Evolutionary conservation across 345 rosid genomes (phyloP).

Genomic region (Dovyalis caffra): DNA sequence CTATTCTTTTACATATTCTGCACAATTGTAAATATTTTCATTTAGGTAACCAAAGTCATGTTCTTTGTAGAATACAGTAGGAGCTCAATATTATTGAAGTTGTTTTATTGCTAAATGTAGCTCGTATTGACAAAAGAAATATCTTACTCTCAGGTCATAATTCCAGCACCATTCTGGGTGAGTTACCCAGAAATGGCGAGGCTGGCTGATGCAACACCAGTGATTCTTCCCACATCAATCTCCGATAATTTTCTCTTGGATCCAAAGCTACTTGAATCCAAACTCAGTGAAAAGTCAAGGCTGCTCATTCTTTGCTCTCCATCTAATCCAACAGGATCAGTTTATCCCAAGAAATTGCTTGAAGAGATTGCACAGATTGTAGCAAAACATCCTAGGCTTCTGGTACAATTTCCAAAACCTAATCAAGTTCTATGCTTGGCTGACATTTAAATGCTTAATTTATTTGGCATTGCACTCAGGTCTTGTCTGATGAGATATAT

Average conservation of each 20-base stretch:
- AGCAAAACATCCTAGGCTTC: slow-evolving; percentile 92
- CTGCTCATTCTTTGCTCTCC: slow-evolving; percentile 89
- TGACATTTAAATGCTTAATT: slow-evolving; percentile 21
- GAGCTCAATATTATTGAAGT: background rate
- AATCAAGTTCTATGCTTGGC: slow-evolving; percentile 1
- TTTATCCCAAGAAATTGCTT: slow-evolving; percentile 82
- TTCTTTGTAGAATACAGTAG: background rate
- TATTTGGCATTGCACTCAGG: slow-evolving; percentile 39
- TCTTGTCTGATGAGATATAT: slow-evolving; percentile 92
- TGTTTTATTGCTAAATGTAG: slow-evolving; percentile 2
- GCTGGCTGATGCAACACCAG: slow-evolving; percentile 93
- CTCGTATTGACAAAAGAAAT: background rate
- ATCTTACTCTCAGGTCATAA: slow-evolving; percentile 58
- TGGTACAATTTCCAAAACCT: slow-evolving; percentile 46
- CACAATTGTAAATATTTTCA: background rate
- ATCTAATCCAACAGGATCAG: slow-evolving; percentile 98
- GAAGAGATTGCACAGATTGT: slow-evolving; percentile 83
- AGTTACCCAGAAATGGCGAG: slow-evolving; percentile 98
- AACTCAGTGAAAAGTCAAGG: slow-evolving; percentile 79
- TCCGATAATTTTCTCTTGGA: slow-evolving; percentile 84
- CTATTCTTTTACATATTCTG: background rate
- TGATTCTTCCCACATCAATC: slow-evolving; percentile 75
- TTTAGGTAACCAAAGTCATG: background rate
- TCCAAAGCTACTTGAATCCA: slow-evolving; percentile 74
- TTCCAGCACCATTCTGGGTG: slow-evolving; percentile 96